Evolutionary conservation across 805 yeast species (phyloP).

Genomic region (Pichia eremophila): DNA sequence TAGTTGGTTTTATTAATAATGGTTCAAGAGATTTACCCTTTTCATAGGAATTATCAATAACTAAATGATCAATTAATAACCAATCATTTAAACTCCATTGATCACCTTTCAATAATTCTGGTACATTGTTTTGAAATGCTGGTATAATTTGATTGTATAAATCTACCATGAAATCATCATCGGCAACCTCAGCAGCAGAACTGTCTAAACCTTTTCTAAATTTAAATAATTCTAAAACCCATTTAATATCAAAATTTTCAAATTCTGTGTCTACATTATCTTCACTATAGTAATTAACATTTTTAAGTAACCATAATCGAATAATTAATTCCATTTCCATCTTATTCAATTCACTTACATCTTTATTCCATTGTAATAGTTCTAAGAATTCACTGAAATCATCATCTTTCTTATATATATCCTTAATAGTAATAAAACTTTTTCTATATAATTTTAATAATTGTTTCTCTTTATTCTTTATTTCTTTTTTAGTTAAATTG

Average conservation of each 20-base stretch:
- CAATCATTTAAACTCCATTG: conserved; percentile 16
- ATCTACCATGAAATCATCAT: conserved; percentile 7
- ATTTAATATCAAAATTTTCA: not conserved
- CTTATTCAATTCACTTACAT: conserved; percentile 7
- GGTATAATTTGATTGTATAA: conserved; percentile 4
- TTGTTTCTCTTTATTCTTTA: conserved; percentile 35
- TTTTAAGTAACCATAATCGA: conserved; percentile 17
- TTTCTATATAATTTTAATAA: conserved; percentile 26
- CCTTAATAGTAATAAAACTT: conserved; percentile 18
- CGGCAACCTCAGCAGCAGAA: not conserved
- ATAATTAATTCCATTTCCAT: conserved; percentile 15
- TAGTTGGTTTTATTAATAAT: conserved; percentile 14
- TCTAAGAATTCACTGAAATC: conserved; percentile 8
- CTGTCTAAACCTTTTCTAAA: not conserved
- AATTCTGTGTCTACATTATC: not conserved
- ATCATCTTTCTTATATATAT: conserved; percentile 17
- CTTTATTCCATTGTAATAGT: conserved; percentile 3
- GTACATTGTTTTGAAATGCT: not conserved
- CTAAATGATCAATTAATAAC: conserved; percentile 9
- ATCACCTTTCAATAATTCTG: conserved; percentile 5
- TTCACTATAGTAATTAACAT: conserved; percentile 5
- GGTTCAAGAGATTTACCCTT: conserved; percentile 21
- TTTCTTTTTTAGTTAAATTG: conserved; percentile 26
- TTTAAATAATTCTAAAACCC: conserved; percentile 14
- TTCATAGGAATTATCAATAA: conserved; percentile 15